Evolutionary conservation across 2,329 filamentous ascomycete genomes (phyloP), one percentile per base, ranked within the genome.

Genomic region (Chalaropsis ovoidea): DNA sequence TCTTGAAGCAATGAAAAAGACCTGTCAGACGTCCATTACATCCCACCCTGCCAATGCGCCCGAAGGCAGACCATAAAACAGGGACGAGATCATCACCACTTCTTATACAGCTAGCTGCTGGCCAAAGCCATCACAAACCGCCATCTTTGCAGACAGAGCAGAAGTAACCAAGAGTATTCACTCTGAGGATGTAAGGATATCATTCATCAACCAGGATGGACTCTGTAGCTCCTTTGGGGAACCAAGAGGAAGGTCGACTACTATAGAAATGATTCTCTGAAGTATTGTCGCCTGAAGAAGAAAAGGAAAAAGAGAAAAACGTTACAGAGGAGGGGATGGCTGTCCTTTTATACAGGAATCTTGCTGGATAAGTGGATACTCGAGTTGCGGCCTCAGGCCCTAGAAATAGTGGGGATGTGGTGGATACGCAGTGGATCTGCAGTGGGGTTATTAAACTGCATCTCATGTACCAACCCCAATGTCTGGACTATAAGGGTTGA

Each of bases 231-330:
- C 82, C 82, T 88, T 83, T 91, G 83, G 85, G 85, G 84, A 93
- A 87, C 86, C 90, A 87, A 94, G 89, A 90, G 86, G 82, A 82
- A 67, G 83, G 88, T 91, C 86, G 86, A 89, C 82, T 86, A 92
- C 90, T 96, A 91, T 92, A 95, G 88, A 95, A 95, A 89, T 90
- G 89, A 93, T 93, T 92, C 89, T 90, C 78, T 65, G 66, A 67
- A 67, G 54, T 60, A 65, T 61, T 61, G 63, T 65, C 54, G 54
- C 63, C 54, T 65, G 63, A 61, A 61, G 58, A 65, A 52, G 54
- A 63, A 65, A 60, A 65, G 42, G 31, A 49, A 65, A 61, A 65
- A 42, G 22, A 11, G 27, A 3, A 41, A 61, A 61, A 65, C 19
- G 27, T 6, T 0, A 42, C 8, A 56, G n/a, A 27, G 19, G 47